Evolutionary conservation across 129 eudicot species (phyloP), one percentile per base, ranked within the genome.

Genomic region (Lactuca saligna): DNA sequence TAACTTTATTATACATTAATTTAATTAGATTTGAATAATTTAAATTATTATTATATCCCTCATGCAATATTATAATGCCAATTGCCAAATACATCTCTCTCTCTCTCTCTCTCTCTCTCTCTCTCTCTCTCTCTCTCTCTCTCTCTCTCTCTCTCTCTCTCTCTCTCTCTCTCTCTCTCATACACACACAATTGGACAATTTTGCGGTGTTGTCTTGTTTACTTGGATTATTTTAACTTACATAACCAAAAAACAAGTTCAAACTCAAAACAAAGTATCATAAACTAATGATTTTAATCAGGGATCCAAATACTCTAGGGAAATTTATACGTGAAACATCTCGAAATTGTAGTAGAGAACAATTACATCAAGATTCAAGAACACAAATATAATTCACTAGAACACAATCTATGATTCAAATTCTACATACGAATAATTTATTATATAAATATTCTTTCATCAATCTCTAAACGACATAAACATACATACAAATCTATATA

Each of bases 381-480:
- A 14, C 64, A 60, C 46, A 60, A 14, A 60, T 14, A 38, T 17
- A 60, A 34, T 33, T 17, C 65, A 25, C 44, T 14, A 34, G 6
- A 60, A 34, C 48, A 34, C 65, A 8, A 59, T 65, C 57, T 12
- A 57, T 11, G 66, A 49, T 53, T 75, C 54, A 46, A 34, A 65
- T 42, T 55, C 38, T 74, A 33, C 66, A 65, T 17, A 10, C 25
- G 9, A 57, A 66, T 35, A 31, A 73, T 33, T 41, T 5, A 65
- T 33, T 49, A 61, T 1, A 61, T 7, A 44, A 11, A 62, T 39
- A 34, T 42, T 58, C 29, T 69, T n/a, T 59, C 50, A 73, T 63
- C 61, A 65, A 74, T 46, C 39, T 59, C 72, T 65, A 42, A 54
- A 31, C 11, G 49, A 57, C 0, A 65, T 57, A 58, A 4, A 66